Conservation (phyloP, 495 filamentous ascomycete species). For the Bombardia bombarda region DNA sequence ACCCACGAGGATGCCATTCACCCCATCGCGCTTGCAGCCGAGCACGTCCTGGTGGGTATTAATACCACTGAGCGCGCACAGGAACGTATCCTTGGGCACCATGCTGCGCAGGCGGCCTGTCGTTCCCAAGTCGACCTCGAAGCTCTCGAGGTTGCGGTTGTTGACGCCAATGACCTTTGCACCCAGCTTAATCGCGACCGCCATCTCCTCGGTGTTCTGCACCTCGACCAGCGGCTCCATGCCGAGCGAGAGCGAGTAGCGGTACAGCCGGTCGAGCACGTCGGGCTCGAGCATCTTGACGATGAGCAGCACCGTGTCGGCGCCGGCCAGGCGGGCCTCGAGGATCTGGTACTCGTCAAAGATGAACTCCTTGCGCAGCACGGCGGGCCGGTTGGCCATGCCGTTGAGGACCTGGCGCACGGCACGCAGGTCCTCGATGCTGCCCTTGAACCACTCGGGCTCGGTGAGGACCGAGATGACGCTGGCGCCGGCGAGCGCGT, state of each 20-base stretch:
- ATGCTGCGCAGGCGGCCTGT: constrained; percentile 83
- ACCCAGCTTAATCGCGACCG: constrained; percentile 74
- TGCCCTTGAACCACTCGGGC: constrained; percentile 98
- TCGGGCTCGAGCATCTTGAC: constrained; percentile 91
- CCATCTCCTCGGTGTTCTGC: constrained; percentile 89
- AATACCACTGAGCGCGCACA: constrained; percentile 93
- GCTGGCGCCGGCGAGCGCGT: constrained; percentile 89
- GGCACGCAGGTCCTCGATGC: constrained; percentile 83
- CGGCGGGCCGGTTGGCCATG: constrained; percentile 83
- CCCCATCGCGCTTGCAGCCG: constrained; percentile 77
- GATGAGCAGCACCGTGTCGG: constrained; percentile 91
- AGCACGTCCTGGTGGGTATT: constrained; percentile 84
- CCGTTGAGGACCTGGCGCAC: constrained; percentile 82
- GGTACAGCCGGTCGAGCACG: constrained; percentile 70
- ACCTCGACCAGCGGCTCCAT: constrained; percentile 99
- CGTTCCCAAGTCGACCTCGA: constrained; percentile 92
- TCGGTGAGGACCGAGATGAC: constrained; percentile 97
- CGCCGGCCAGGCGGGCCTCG: constrained; percentile 86
- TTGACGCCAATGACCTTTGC: constrained; percentile 97
- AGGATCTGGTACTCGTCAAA: constrained; percentile 98
- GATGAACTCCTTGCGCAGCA: constrained; percentile 94
- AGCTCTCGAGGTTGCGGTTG: constrained; percentile 90
- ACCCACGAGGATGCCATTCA: constrained; percentile 88
- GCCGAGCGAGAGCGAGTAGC: constrained; percentile 79
- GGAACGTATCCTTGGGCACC: constrained; percentile 76